Evolutionary conservation across 805 yeast species (phyloP).

Genomic region (Starmerella sp.): DNA sequence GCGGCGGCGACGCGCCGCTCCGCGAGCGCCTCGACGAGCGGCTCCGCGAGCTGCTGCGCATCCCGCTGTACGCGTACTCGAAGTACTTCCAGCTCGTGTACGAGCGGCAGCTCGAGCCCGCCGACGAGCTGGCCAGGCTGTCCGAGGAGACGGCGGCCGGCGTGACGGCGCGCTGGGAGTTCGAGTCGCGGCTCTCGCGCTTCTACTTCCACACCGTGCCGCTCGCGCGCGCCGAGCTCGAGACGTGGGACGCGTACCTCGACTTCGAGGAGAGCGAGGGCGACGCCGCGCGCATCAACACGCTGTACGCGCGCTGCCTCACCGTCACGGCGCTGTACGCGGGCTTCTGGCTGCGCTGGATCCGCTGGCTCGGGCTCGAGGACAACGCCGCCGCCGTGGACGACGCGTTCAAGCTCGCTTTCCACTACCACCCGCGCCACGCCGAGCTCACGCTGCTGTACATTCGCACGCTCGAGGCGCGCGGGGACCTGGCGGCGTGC

Average conservation of each 20-base stretch:
- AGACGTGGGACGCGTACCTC: slow-evolving; percentile 56
- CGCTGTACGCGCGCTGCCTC: slow-evolving; percentile 61
- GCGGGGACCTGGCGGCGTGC: slow-evolving; percentile 12
- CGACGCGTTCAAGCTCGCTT: slow-evolving; percentile 4
- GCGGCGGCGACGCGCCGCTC: background rate
- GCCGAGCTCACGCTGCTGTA: background rate
- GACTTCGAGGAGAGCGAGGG: slow-evolving; percentile 38
- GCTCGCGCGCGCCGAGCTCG: slow-evolving; percentile 36
- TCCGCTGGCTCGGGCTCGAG: slow-evolving; percentile 37
- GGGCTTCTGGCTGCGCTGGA: slow-evolving; percentile 59
- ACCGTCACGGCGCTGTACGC: slow-evolving; percentile 43
- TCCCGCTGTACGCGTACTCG: slow-evolving; percentile 84
- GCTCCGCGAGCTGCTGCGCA: slow-evolving; percentile 27
- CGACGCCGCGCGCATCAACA: slow-evolving; percentile 28
- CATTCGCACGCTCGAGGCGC: slow-evolving; percentile 7
- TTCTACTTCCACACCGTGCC: slow-evolving; percentile 46
- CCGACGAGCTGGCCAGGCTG: slow-evolving; percentile 12
- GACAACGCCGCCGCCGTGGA: background rate
- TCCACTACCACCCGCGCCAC: slow-evolving; percentile 9
- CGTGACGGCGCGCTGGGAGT: slow-evolving; percentile 61
- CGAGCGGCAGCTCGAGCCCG: slow-evolving; percentile 1
- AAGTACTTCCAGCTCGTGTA: slow-evolving; percentile 46
- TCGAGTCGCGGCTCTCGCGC: slow-evolving; percentile 53
- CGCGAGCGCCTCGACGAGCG: slow-evolving; percentile 29
- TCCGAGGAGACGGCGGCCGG: slow-evolving; percentile 37